Percentiles rank a stretch among this genome's conserved stretches.
phyloP scores from a whole-genome alignment of 2,329 filamentous ascomycete species.

The Colletotrichum chrysophilum region DNA sequence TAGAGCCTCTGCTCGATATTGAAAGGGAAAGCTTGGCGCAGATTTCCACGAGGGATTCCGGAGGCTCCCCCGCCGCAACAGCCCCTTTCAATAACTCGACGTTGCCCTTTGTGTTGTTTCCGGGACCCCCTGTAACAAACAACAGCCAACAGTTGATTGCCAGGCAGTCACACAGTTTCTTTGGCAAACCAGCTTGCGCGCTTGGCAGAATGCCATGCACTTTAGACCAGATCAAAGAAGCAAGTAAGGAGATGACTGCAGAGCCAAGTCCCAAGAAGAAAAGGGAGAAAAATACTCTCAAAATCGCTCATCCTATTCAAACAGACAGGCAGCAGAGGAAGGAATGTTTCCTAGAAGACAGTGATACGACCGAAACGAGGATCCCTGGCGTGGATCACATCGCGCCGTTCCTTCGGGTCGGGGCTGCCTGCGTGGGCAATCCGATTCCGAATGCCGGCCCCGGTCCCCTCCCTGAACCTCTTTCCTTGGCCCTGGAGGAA shows the following conservation, averaged over 20 bases:
- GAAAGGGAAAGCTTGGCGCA: background rate
- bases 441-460: background rate
- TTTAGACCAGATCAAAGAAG: background rate
- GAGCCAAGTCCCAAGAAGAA: background rate
- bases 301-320: background rate
- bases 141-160: background rate
- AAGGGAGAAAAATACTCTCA: background rate
- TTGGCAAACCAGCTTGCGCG: background rate
- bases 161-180: background rate
- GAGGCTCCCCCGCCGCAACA: constrained; percentile 3
- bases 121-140: background rate
- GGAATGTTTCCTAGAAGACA: background rate
- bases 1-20: background rate
- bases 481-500: background rate
- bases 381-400: background rate
- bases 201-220: background rate
- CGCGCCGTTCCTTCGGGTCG: background rate
- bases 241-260: background rate
- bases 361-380: background rate
- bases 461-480: background rate
- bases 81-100: background rate
- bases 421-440: background rate
- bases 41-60: constrained; percentile 1
- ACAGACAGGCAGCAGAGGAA: background rate
- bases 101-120: background rate